Conservation (phyloP, 495 filamentous ascomycete species). For the Darksidea phi region DNA sequence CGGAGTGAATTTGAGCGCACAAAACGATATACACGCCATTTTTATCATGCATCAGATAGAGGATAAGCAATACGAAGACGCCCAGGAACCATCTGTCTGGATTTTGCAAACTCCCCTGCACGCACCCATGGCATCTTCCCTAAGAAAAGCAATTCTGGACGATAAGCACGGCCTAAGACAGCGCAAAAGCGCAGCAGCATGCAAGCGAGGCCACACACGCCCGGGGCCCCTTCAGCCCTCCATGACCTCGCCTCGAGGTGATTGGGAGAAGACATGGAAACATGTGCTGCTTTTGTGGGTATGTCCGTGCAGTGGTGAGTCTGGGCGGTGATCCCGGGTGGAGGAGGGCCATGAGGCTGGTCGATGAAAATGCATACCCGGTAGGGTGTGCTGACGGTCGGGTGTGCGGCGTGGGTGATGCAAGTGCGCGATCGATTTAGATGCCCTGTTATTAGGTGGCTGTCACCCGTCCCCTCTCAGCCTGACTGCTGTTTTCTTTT, state of each 20-base stretch:
- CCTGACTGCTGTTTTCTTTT: not conserved
- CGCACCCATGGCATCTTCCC: not conserved
- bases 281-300: not conserved
- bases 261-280: not conserved
- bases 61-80: constrained; percentile 1
- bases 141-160: not conserved
- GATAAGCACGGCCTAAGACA: too few relatives aligned
- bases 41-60: not conserved
- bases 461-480: not conserved
- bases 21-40: too few relatives aligned
- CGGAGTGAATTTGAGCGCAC: too few relatives aligned
- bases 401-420: too few relatives aligned
- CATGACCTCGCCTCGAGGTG: not conserved
- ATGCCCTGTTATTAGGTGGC: not conserved
- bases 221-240: not conserved
- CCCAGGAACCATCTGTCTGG: not conserved
- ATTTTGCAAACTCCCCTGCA: not conserved
- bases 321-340: not conserved
- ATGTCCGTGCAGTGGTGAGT: not conserved
- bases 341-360: not conserved
- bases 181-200: not conserved
- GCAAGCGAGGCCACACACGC: not conserved
- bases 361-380: not conserved
- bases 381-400: too few relatives aligned
- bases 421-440: too few relatives aligned